Percentiles rank a stretch among this genome's conserved stretches.
phyloP scores from a whole-genome alignment of 768 basidiomycete species.

The Tylopilus subfusipes region DNA sequence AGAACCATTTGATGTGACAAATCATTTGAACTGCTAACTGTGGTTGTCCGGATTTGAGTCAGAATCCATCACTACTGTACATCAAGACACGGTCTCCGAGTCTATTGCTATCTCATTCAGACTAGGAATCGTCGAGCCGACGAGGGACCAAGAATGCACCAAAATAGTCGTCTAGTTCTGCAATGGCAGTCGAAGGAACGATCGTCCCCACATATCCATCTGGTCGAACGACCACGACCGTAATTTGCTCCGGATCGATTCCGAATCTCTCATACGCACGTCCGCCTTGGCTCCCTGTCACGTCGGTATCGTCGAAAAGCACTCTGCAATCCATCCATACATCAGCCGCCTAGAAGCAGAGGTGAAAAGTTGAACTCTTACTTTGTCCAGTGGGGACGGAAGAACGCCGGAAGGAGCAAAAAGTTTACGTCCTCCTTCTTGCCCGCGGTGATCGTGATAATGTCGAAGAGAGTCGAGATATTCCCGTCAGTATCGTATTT shows the following conservation, averaged over 20 bases:
- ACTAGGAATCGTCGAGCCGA: too few relatives aligned
- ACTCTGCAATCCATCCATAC: conserved; percentile 29
- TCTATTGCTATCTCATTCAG: too few relatives aligned
- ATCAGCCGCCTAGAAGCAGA: neutral
- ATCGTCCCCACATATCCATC: conserved; percentile 40
- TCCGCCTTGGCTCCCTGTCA: conserved; percentile 29
- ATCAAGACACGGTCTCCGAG: too few relatives aligned
- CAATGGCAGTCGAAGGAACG: conserved; percentile 23
- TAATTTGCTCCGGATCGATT: conserved; percentile 25
- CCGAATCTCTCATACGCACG: conserved; percentile 35
- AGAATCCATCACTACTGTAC: too few relatives aligned
- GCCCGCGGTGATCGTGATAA: conserved; percentile 25
- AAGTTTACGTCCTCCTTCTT: conserved; percentile 34
- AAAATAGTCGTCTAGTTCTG: too few relatives aligned
- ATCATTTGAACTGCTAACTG: too few relatives aligned
- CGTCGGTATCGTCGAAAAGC: conserved; percentile 34
- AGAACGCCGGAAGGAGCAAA: conserved; percentile 30
- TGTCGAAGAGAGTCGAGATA: conserved; percentile 28
- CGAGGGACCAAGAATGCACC: too few relatives aligned
- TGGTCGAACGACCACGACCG: conserved; percentile 37
- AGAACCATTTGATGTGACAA: too few relatives aligned
- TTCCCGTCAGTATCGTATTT: conserved; percentile 23
- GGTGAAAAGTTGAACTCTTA: conserved; percentile 22
- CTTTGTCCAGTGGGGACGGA: conserved; percentile 43
- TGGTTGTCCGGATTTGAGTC: too few relatives aligned